Base-by-base conservation (phyloP, 306 rosid species). In the Carpinus fangiana region DNA sequence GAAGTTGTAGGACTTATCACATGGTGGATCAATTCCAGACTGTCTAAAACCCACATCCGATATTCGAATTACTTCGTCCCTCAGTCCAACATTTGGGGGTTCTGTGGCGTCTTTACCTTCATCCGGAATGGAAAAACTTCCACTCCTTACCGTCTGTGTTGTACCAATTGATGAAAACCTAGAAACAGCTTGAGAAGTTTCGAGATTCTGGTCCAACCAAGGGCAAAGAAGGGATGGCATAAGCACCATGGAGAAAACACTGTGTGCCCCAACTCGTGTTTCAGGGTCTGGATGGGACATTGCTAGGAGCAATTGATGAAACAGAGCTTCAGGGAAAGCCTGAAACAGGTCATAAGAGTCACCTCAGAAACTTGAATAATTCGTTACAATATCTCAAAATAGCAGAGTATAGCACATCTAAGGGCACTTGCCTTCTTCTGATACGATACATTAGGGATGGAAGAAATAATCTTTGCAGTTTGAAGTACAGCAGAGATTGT, bases 311-410 rank as follows among this genome's bases (percentile, higher is more conserved):
- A 95, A 78, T 76, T 92, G 99, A 87, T 95, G 97, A 89, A 92
- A 91, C 80, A 95, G 88, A 43, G 93, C 95, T 83, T 92, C 98
- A 74, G 99, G 99, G 78, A 95, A 95, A 79, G 90, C 89, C 99
- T 95, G 89, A 23, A 86, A 83, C 50, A 71, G 71, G 20, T 43
- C 46, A 72, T 2, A 38, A 41, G 78, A 83, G 13, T 38, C 80
- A 61, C 69, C 48, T 73, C 45, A 28, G n/a, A 77, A 60, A 46
- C 41, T 81, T 70, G 74, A 80, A 81, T 23, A 77, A 48, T 82
- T 78, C 81, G 76, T 36, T 45, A 82, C 62, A 54, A n/a, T 57
- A 82, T 36, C 43, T 67, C 41, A 59, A 71, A 67, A 83, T 62
- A 62, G 73, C 60, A 72, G 21, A 12, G 72, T 61, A 77, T 65